Evolutionary conservation across 2,329 filamentous ascomycete genomes (phyloP).

Genomic region (Neopestalotiopsis sp.): DNA sequence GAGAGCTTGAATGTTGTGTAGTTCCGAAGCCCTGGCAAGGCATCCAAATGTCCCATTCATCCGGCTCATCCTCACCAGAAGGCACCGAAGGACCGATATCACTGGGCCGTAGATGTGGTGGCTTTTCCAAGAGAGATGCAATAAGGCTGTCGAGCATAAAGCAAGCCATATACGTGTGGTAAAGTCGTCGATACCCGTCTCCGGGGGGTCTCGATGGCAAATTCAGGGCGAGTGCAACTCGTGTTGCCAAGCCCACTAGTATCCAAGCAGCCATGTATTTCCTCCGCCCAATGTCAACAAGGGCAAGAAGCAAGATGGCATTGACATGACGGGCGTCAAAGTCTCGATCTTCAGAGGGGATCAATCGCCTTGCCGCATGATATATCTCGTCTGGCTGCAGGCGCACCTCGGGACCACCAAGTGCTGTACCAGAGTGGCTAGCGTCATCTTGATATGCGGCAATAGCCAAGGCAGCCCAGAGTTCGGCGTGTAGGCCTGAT

Average conservation of each 20-base stretch:
- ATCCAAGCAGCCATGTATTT: constrained; percentile 67
- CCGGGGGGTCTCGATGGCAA: constrained; percentile 38
- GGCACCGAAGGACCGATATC: constrained; percentile 52
- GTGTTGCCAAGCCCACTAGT: constrained; percentile 67
- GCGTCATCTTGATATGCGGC: constrained; percentile 59
- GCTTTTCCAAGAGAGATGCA: constrained; percentile 54
- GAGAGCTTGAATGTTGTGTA: constrained; percentile 12
- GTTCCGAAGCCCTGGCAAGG: constrained; percentile 50
- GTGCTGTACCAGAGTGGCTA: constrained; percentile 25
- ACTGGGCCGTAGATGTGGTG: constrained; percentile 53
- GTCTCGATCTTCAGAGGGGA: constrained; percentile 54
- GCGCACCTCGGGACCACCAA: constrained; percentile 23
- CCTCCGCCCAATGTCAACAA: constrained; percentile 67
- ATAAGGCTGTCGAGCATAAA: constrained; percentile 67
- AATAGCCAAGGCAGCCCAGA: constrained; percentile 66
- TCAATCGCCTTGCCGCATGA: constrained; percentile 51
- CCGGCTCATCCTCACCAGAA: constrained; percentile 68
- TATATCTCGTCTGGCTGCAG: constrained; percentile 51
- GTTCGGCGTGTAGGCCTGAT: constrained; percentile 55
- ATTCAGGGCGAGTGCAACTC: constrained; percentile 52
- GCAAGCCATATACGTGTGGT: constrained; percentile 60
- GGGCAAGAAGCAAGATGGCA: constrained; percentile 62
- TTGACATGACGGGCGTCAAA: constrained; percentile 60
- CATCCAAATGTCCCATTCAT: constrained; percentile 78
- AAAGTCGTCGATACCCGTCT: constrained; percentile 31